Evolutionary conservation across 1,284 basidiomycete genomes (phyloP), one percentile per base, ranked within the genome.

Genomic region (Rugosomyces carneus): DNA sequence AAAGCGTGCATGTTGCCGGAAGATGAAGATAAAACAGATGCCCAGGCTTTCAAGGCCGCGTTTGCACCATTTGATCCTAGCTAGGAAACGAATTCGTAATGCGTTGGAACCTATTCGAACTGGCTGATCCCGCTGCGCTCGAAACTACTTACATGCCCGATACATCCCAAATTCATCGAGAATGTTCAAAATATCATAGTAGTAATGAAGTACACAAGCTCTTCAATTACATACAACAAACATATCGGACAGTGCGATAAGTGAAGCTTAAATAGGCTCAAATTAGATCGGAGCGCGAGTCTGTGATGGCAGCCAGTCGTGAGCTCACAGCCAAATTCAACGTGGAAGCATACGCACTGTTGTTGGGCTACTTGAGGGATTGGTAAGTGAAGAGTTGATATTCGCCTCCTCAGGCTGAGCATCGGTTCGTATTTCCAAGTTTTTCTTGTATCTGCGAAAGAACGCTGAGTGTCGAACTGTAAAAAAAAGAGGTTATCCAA

Each of bases 21-120:
- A 40, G 83, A 83, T 18, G 88, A 92, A 56, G 93, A 96, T 58
- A 84, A 71, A 58, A 77, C 76, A 18, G 93, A 95, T 61, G 87
- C 81, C 2, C 68, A 80, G 44, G 76, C 78, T 46, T 94, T 96
- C 67, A 94, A 93, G 61, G 69, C 73, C 34, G 89, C 85, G 1
- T 93, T 94, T 58, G 72, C 77, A 15, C 66, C 75, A 2, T 93
- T 91, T 61, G 82, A 90, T 61, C 78, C 79, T 13, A 60, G 57
- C 37, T 51, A 26, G 3, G 44, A 35, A 46, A 8, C 27, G 5
- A 29, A 29, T 29, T 7, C 21, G 27, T 29, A 29, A 10, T 29
- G 3, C 9, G 10, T 29, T 10, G 8, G 9, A 10, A 29, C 3
- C 27, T 13, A 10, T 9, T 29, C 10, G 13, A 29, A 3, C 21